Conservation (phyloP, 768 basidiomycete species). For the Lactifluus subvellereus region DNA sequence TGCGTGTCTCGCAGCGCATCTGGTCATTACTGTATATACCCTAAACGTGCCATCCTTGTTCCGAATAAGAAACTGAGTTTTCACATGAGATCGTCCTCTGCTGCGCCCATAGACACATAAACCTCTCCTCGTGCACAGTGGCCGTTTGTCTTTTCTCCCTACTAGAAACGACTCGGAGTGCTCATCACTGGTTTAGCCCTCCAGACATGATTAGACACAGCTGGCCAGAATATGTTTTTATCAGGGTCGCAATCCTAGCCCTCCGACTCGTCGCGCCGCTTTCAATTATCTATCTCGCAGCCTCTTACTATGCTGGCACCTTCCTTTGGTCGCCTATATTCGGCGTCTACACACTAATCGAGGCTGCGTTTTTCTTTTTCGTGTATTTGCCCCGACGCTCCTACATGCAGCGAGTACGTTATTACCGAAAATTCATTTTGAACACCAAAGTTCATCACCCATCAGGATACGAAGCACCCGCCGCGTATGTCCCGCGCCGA, state of each 20-base stretch:
- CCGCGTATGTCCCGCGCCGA: slow-evolving; percentile 37
- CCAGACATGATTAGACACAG: slow-evolving; percentile 30
- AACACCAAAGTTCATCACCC: not conserved
- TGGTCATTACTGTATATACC: no score
- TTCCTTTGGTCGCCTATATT: slow-evolving; percentile 32
- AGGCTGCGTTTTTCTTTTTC: slow-evolving; percentile 44
- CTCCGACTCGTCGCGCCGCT: slow-evolving; percentile 48
- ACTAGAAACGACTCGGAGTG: not conserved
- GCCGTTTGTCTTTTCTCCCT: not conserved
- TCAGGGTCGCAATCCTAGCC: slow-evolving; percentile 39
- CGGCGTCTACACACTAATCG: slow-evolving; percentile 35
- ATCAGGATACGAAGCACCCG: slow-evolving; percentile 32
- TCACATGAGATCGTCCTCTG: slow-evolving; percentile 2
- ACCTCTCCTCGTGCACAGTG: not conserved
- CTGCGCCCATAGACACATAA: not conserved
- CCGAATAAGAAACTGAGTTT: not conserved
- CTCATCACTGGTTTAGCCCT: not conserved
- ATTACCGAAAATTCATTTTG: no score
- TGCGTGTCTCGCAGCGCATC: no score
- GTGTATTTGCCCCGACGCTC: slow-evolving; percentile 44
- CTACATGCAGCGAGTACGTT: slow-evolving; percentile 45
- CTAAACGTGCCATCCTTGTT: not conserved
- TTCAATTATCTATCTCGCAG: slow-evolving; percentile 38
- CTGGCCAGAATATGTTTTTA: slow-evolving; percentile 48
- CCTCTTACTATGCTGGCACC: slow-evolving; percentile 25